These are phyloP conservation scores for Verticillium alfalfae DNA, from an alignment of 2,329 filamentous ascomycete genomes.

Conservation along the genomic window DNA sequence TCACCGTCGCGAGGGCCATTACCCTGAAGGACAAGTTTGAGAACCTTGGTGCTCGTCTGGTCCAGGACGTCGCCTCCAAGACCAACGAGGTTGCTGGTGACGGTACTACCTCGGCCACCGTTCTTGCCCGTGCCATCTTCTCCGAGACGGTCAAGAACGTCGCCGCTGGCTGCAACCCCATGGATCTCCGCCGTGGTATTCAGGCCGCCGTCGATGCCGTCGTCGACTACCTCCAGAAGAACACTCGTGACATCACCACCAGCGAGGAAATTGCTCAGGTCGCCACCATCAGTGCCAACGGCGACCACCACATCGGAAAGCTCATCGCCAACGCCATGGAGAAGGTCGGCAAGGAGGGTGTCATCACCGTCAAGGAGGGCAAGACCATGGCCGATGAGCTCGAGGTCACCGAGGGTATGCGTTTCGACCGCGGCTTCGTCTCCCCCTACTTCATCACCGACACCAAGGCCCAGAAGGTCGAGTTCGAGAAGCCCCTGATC, in stretches of 20 bases:
- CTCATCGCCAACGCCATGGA: constrained; percentile 99
- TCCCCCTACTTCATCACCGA: constrained; percentile 99
- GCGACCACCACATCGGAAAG: constrained; percentile 89
- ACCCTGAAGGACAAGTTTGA: constrained; percentile 98
- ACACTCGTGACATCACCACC: constrained; percentile 98
- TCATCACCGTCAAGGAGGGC: constrained; percentile 99
- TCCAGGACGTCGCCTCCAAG: constrained; percentile 98
- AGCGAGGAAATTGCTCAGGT: constrained; percentile 97
- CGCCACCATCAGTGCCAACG: constrained; percentile 96
- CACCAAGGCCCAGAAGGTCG: constrained; percentile 95
- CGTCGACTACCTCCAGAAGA: constrained; percentile 86
- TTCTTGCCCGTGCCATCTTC: constrained; percentile 96
- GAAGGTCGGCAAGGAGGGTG: constrained; percentile 99
- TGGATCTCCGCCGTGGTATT: constrained; percentile 96
- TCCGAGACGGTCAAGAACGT: constrained; percentile 99
- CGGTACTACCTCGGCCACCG: constrained; percentile 95
- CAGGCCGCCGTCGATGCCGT: constrained; percentile 94
- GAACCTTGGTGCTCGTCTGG: constrained; percentile 93
- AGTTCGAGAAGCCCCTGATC: constrained; percentile 99
- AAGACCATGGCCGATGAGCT: constrained; percentile 98
- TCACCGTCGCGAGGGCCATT: constrained; percentile 85
- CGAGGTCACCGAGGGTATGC: constrained; percentile 99
- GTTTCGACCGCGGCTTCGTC: constrained; percentile 97
- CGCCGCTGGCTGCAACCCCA: constrained; percentile 97
- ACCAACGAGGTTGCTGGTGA: constrained; percentile 99